phyloP scores from a whole-genome alignment of 805 yeast species.

The Candida takata region DNA sequence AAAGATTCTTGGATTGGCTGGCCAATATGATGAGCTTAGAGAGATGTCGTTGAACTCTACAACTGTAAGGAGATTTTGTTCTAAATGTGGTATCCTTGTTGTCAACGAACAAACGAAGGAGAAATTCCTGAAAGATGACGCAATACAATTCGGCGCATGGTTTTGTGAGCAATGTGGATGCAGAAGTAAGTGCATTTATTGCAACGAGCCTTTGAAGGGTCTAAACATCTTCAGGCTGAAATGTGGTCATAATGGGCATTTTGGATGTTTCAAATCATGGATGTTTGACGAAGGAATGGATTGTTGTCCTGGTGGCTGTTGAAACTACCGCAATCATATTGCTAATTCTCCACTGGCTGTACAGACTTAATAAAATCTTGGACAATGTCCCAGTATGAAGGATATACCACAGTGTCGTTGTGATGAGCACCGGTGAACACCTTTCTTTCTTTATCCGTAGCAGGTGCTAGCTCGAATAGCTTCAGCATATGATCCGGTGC shows the following conservation, averaged over 20 bases:
- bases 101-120: slow-evolving; percentile 50
- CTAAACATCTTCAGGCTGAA: slow-evolving; percentile 49
- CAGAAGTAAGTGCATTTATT: slow-evolving; percentile 49
- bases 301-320: slow-evolving; percentile 72
- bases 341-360: neutral
- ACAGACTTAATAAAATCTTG: slow-evolving; percentile 41
- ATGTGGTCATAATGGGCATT: slow-evolving; percentile 89
- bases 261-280: slow-evolving; percentile 75
- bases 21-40: slow-evolving; percentile 21
- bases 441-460: slow-evolving; percentile 44
- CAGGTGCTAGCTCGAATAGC: slow-evolving; percentile 46
- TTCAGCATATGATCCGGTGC: slow-evolving; percentile 78
- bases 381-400: slow-evolving; percentile 70
- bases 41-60: slow-evolving; percentile 24
- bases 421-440: slow-evolving; percentile 60
- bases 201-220: slow-evolving; percentile 73
- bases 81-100: slow-evolving; percentile 50
- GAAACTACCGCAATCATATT: neutral
- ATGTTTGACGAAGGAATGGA: slow-evolving; percentile 52
- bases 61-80: slow-evolving; percentile 51
- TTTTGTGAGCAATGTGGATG: slow-evolving; percentile 72
- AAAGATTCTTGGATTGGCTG: slow-evolving; percentile 39
- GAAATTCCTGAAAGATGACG: slow-evolving; percentile 23
- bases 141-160: slow-evolving; percentile 63
- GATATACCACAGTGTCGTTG: slow-evolving; percentile 74